Evolutionary conservation across 2,329 filamentous ascomycete genomes (phyloP).

Genomic region (Monosporascus cannonballus): DNA sequence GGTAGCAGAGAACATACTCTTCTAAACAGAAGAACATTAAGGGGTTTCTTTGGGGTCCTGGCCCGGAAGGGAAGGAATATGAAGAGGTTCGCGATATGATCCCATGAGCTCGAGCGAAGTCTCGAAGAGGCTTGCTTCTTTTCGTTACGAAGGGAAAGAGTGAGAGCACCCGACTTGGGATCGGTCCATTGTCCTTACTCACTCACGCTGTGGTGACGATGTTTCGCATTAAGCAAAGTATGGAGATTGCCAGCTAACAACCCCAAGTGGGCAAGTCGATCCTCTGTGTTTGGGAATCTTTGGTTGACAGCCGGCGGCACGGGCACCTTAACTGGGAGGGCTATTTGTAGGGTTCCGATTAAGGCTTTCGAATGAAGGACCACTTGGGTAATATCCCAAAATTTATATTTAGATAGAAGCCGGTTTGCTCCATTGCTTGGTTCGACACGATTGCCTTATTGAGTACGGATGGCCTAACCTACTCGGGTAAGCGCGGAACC

Average conservation of each 20-base stretch:
- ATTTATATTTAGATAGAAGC: background rate
- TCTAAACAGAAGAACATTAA: no score
- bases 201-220: background rate
- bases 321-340: background rate
- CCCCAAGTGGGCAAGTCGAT: background rate
- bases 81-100: no score
- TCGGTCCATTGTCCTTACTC: background rate
- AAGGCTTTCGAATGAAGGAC: background rate
- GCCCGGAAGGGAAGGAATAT: no score
- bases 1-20: no score
- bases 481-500: background rate
- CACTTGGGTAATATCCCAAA: background rate
- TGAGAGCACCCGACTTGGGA: background rate
- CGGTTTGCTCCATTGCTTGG: background rate
- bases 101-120: no score
- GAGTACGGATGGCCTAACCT: background rate
- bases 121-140: background rate
- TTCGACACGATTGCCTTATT: background rate
- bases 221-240: background rate
- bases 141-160: background rate
- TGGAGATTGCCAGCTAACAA: background rate
- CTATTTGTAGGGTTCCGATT: background rate
- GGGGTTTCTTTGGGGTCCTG: no score
- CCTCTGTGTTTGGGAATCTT: background rate
- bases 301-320: background rate